Percentiles rank a stretch among this genome's conserved stretches.
Evolutionary conservation across 2,329 filamentous ascomycete genomes (phyloP).

Genomic region (Talaromyces rugulosus): DNA sequence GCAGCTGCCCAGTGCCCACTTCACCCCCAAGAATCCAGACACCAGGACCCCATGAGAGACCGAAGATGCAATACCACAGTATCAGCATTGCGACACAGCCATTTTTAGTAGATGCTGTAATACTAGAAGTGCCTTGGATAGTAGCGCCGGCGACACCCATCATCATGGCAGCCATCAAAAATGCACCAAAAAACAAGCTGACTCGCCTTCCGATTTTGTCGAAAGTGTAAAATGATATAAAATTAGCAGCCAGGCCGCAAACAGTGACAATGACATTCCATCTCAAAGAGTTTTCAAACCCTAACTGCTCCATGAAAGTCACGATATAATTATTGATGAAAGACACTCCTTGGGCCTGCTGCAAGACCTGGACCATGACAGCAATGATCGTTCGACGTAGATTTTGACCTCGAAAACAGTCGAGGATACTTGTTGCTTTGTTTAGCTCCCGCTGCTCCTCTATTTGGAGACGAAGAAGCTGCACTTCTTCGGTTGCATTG

Average conservation of each 20-base stretch:
- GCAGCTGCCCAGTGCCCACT: conserved; percentile 21
- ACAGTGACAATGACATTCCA: neutral
- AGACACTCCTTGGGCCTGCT: neutral
- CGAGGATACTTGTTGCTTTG: neutral
- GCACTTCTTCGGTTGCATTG: neutral
- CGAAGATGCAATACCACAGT: neutral
- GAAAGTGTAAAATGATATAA: neutral
- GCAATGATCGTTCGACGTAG: neutral
- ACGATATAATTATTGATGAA: conserved; percentile 4
- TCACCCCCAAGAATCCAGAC: conserved; percentile 29
- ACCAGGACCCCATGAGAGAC: conserved; percentile 15
- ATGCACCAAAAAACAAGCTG: neutral
- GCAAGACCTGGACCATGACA: neutral
- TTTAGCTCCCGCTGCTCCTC: neutral
- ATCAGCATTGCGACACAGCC: neutral
- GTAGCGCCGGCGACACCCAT: neutral
- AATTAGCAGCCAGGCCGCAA: neutral
- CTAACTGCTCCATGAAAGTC: neutral
- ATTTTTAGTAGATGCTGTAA: neutral
- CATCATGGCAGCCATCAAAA: neutral
- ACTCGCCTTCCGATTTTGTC: neutral
- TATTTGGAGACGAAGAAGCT: neutral
- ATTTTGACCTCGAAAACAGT: neutral
- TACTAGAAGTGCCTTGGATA: neutral
- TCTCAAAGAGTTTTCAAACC: neutral